Conservation (phyloP, 805 yeast genomes). For the Ogataea populi-albae region DNA sequence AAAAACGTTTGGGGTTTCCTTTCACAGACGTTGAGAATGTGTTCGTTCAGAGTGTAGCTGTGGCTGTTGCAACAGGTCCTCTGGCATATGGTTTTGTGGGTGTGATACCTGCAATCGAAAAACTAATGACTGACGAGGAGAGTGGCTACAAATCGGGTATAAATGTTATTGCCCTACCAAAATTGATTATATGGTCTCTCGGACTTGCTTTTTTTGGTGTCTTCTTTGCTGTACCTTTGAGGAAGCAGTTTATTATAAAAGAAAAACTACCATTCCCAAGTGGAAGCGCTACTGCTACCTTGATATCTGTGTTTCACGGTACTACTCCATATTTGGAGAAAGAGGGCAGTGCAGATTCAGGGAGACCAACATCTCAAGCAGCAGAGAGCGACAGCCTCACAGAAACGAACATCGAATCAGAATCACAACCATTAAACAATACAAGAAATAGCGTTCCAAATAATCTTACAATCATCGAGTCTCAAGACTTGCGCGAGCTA, state of each 20-base stretch:
- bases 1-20: conserved; percentile 36
- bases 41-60: conserved; percentile 86
- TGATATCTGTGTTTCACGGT: conserved; percentile 83
- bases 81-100: conserved; percentile 94
- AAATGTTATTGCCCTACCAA: conserved; percentile 36
- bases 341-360: conserved; percentile 1
- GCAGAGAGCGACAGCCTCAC: not conserved
- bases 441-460: conserved; percentile 11
- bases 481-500: conserved; percentile 32
- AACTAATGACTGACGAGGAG: conserved; percentile 75
- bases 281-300: conserved; percentile 93
- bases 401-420: not conserved
- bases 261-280: conserved; percentile 92
- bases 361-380: not conserved
- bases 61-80: conserved; percentile 98
- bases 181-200: conserved; percentile 74
- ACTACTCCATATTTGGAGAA: conserved; percentile 46
- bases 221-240: conserved; percentile 85
- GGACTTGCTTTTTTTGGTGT: conserved; percentile 95
- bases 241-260: conserved; percentile 81
- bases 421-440: not conserved
- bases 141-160: conserved; percentile 53
- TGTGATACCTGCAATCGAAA: conserved; percentile 92
- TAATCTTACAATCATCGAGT: conserved; percentile 32
- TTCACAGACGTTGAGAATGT: conserved; percentile 93